A percentile compares a stretch with the other conserved stretches of the same genome.
These are phyloP conservation scores for Ichthyophthirius multifiliis DNA, from an alignment of 169 alveolate species.

Conservation along the genomic window DNA sequence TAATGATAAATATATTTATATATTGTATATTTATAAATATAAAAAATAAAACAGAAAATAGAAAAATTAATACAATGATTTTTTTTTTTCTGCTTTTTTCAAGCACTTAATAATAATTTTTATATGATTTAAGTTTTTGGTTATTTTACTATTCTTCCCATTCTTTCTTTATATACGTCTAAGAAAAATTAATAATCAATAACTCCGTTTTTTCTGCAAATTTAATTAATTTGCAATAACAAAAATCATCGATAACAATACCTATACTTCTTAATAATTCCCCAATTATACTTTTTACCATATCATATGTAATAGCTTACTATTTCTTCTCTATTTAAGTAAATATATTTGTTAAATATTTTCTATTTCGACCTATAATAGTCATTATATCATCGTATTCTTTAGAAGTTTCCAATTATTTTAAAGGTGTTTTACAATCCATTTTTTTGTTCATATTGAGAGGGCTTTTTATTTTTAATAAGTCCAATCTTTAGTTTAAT, in stretches of 20 bases:
- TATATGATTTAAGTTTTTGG: too few species aligned
- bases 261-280: constrained; percentile 27
- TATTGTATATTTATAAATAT: too few species aligned
- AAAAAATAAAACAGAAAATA: too few species aligned
- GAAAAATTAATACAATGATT: too few species aligned
- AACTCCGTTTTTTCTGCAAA: constrained; percentile 45
- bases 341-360: constrained; percentile 33
- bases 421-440: not conserved
- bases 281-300: constrained; percentile 23
- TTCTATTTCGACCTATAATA: constrained; percentile 54
- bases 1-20: too few species aligned
- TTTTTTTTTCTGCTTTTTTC: too few species aligned
- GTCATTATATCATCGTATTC: constrained; percentile 29
- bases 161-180: constrained; percentile 55
- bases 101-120: too few species aligned
- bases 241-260: constrained; percentile 29
- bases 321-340: not conserved
- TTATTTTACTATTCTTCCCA: too few species aligned
- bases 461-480: not conserved
- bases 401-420: constrained; percentile 35
- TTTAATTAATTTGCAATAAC: constrained; percentile 27
- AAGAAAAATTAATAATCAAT: constrained; percentile 51
- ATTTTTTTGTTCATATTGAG: not conserved
- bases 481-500: not conserved
- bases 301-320: not conserved